Evolutionary conservation across 2,329 filamentous ascomycete species (phyloP).

Genomic region (Sordariomycetes sp.): DNA sequence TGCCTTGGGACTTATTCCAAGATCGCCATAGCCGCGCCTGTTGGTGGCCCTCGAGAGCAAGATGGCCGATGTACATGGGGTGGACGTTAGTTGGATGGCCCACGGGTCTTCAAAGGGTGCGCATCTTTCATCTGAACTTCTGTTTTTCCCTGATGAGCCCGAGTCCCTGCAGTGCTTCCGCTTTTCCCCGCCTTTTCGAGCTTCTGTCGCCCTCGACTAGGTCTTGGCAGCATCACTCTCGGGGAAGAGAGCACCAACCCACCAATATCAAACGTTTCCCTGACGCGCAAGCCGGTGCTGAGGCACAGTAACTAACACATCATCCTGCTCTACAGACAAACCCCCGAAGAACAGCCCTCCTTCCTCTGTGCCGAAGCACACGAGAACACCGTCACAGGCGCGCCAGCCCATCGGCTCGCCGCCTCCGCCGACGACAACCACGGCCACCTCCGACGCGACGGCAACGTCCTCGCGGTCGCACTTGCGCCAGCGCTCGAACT

Average conservation of each 20-base stretch:
- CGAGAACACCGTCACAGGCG: background rate
- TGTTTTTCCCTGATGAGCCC: background rate
- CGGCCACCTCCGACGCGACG: background rate
- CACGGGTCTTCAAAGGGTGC: conserved; percentile 75
- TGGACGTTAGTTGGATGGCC: conserved; percentile 84
- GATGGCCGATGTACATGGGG: conserved; percentile 73
- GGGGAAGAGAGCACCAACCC: background rate
- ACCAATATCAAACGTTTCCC: background rate
- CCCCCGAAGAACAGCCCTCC: background rate
- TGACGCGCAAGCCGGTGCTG: background rate
- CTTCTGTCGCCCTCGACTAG: background rate
- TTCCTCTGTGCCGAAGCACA: background rate
- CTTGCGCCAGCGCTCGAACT: background rate
- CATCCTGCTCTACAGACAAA: background rate
- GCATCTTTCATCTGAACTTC: conserved; percentile 14
- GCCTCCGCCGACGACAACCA: background rate
- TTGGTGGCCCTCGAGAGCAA: background rate
- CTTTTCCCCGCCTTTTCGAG: background rate
- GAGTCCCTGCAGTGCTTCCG: background rate
- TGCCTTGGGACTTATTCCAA: background rate
- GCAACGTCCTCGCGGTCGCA: background rate
- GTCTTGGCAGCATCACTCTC: background rate
- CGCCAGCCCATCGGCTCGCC: conserved; percentile 2
- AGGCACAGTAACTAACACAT: background rate
- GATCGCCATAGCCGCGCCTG: background rate